A percentile compares a stretch with the other conserved stretches of the same genome.
Evolutionary conservation across 2,329 filamentous ascomycete genomes (phyloP).

Genomic region (Fusarium camptoceras): DNA sequence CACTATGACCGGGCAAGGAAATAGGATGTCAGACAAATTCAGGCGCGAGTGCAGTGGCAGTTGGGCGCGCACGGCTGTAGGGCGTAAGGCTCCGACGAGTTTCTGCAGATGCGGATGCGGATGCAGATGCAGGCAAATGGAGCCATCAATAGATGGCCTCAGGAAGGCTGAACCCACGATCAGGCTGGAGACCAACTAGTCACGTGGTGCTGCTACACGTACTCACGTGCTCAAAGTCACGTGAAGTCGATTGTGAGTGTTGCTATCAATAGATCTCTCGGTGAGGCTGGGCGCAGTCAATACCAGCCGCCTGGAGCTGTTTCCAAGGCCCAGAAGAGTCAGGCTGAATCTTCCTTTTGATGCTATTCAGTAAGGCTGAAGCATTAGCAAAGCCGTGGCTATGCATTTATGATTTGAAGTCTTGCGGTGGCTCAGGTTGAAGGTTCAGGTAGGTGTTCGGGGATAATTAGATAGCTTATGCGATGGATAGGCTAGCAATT

Average conservation of each 20-base stretch:
- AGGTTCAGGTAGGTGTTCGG: slow-evolving; percentile 20
- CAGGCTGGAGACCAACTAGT: slow-evolving; percentile 34
- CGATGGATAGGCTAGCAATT: slow-evolving; percentile 1
- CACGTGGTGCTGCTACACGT: slow-evolving; percentile 20
- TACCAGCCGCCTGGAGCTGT: background rate
- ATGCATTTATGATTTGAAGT: slow-evolving; percentile 14
- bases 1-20: slow-evolving; percentile 38
- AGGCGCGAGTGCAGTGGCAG: slow-evolving; percentile 40
- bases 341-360: background rate
- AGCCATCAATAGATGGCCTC: slow-evolving; percentile 36
- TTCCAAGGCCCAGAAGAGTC: slow-evolving; percentile 12
- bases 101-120: slow-evolving; percentile 34
- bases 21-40: slow-evolving; percentile 32
- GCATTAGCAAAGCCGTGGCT: slow-evolving; percentile 5
- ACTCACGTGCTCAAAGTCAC: background rate
- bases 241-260: background rate
- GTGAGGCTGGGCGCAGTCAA: slow-evolving; percentile 8
- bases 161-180: slow-evolving; percentile 41
- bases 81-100: slow-evolving; percentile 44
- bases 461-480: slow-evolving; percentile 3
- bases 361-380: slow-evolving; percentile 1
- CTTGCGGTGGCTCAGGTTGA: slow-evolving; percentile 11
- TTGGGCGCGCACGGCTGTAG: slow-evolving; percentile 45
- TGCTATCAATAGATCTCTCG: too few relatives aligned
- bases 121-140: slow-evolving; percentile 40